Conservation (phyloP, 805 yeast species). For the Lipomyces mesembrius region DNA sequence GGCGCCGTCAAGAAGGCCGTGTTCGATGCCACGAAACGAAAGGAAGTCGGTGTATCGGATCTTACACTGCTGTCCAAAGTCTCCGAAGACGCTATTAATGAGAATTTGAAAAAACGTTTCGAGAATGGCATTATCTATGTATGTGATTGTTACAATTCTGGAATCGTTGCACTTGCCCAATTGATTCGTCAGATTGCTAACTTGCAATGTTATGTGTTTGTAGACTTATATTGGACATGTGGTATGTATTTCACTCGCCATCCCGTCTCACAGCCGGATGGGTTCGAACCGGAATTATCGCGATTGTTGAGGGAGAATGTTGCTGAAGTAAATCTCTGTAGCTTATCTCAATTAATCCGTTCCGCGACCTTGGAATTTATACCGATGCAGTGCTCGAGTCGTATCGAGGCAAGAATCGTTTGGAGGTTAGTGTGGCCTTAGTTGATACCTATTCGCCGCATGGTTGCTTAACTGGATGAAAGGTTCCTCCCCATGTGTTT, state of each 20-base stretch:
- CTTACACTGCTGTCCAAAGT: conserved; percentile 85
- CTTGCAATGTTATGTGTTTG: background rate
- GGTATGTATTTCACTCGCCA: conserved; percentile 37
- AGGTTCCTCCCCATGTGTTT: conserved; percentile 89
- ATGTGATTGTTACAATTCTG: conserved; percentile 14
- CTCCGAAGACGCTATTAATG: conserved; percentile 89
- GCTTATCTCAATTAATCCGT: conserved; percentile 94
- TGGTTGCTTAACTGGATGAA: background rate
- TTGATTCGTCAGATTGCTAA: conserved; percentile 4
- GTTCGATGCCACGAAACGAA: conserved; percentile 83
- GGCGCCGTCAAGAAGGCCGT: conserved; percentile 77
- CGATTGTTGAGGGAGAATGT: background rate
- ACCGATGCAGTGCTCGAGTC: conserved; percentile 74
- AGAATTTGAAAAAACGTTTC: conserved; percentile 85
- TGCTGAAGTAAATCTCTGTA: conserved; percentile 14
- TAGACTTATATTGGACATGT: conserved; percentile 49
- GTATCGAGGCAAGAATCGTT: conserved; percentile 88
- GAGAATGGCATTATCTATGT: conserved; percentile 85
- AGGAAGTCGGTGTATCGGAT: conserved; percentile 98
- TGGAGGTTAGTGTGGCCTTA: conserved; percentile 59
- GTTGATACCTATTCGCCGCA: background rate
- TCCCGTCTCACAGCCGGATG: background rate
- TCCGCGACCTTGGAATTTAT: conserved; percentile 93
- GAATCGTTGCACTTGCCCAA: background rate
- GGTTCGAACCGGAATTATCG: background rate